These are phyloP conservation scores for Podaxis sp. DNA, from an alignment of 768 basidiomycete species.

Conservation along the genomic window DNA sequence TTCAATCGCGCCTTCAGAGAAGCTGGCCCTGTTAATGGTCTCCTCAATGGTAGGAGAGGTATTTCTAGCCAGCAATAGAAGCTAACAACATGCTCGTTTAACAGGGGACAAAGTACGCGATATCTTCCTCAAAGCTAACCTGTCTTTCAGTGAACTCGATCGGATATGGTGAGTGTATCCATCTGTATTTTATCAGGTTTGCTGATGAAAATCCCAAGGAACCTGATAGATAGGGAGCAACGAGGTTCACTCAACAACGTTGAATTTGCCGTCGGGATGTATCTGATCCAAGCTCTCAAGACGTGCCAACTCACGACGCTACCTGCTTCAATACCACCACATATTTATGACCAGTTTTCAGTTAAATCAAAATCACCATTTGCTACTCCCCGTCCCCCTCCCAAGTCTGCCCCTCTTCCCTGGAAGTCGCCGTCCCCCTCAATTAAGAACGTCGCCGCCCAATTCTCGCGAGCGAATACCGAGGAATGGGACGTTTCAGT, in stretches of 20 bases:
- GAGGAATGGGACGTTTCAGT: constrained; percentile 13
- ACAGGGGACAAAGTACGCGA: constrained; percentile 60
- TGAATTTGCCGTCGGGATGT: constrained; percentile 74
- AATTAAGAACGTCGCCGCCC: neutral
- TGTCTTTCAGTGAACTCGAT: constrained; percentile 58
- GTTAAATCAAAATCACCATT: constrained; percentile 11
- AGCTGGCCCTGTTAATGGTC: constrained; percentile 50
- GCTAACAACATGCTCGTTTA: constrained; percentile 1
- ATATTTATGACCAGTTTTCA: constrained; percentile 30
- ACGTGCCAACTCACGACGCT: constrained; percentile 32
- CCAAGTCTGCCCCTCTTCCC: constrained; percentile 3
- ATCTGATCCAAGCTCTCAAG: constrained; percentile 50
- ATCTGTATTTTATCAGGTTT: neutral
- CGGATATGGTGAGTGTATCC: constrained; percentile 52
- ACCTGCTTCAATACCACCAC: constrained; percentile 30
- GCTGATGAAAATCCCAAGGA: constrained; percentile 35
- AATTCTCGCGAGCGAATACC: neutral
- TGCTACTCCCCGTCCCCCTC: constrained; percentile 10
- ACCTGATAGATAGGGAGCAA: constrained; percentile 58
- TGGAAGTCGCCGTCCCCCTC: constrained; percentile 10
- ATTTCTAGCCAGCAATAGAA: neutral
- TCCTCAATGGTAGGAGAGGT: constrained; percentile 46
- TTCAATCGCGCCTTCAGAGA: constrained; percentile 54
- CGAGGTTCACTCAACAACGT: constrained; percentile 60
- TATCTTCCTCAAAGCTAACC: constrained; percentile 60